Percentiles rank a stretch among this genome's conserved stretches.
phyloP scores from a whole-genome alignment of 805 yeast genomes.

The Kuraishia capsulata region DNA sequence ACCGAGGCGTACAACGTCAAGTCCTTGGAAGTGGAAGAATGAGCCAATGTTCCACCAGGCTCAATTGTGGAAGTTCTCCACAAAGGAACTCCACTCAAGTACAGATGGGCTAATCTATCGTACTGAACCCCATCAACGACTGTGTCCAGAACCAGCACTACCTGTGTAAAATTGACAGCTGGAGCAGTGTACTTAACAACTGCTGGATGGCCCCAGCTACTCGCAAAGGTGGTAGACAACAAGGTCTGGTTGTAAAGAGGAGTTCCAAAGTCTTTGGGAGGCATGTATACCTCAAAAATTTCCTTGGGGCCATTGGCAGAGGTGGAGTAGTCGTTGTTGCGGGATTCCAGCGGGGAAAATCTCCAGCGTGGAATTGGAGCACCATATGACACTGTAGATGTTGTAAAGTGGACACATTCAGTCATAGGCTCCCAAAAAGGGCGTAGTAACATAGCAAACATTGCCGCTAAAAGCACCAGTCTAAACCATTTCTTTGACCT shows the following conservation, averaged over 20 bases:
- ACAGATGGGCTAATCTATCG: constrained; percentile 58
- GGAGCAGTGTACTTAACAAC: constrained; percentile 34
- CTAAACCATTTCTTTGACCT: too few species aligned
- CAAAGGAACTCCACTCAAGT: constrained; percentile 51
- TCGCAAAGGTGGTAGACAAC: constrained; percentile 41
- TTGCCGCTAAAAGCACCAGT: too few species aligned
- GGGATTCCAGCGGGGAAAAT: neutral
- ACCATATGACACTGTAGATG: too few species aligned
- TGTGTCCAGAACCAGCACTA: constrained; percentile 43
- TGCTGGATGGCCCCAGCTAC: constrained; percentile 54
- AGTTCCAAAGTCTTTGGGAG: constrained; percentile 17
- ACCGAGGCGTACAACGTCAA: constrained; percentile 44
- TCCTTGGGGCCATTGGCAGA: constrained; percentile 9
- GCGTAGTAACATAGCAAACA: too few species aligned
- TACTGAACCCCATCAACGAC: constrained; percentile 51
- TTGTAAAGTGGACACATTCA: too few species aligned
- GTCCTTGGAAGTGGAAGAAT: constrained; percentile 51
- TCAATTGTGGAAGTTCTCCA: constrained; percentile 87
- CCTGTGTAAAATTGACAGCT: constrained; percentile 36
- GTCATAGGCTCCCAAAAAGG: too few species aligned
- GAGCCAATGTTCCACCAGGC: constrained; percentile 46
- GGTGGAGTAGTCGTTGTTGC: constrained; percentile 2
- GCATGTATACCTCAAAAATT: constrained; percentile 22
- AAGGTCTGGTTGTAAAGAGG: constrained; percentile 32
- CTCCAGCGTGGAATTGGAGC: too few species aligned